Evolutionary conservation across 2,329 filamentous ascomycete genomes (phyloP).

Genomic region (Beauveria sp.): DNA sequence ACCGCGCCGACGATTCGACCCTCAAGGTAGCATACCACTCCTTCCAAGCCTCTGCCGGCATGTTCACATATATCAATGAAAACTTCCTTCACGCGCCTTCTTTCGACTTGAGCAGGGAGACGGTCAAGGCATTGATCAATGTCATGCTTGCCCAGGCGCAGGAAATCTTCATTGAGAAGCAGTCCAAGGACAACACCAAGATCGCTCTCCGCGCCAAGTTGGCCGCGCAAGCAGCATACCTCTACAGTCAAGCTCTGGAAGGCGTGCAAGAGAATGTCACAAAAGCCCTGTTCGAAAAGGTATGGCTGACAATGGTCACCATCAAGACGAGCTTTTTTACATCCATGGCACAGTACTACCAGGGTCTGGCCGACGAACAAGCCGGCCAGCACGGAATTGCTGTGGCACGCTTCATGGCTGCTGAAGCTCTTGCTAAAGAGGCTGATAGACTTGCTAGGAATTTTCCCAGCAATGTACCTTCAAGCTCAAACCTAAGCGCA

Average conservation of each 20-base stretch:
- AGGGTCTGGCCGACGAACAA: slow-evolving; percentile 85
- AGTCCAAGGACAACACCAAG: slow-evolving; percentile 88
- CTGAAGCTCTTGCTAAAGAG: slow-evolving; percentile 70
- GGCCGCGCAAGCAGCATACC: slow-evolving; percentile 78
- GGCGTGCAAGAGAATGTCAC: slow-evolving; percentile 88
- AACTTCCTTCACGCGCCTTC: slow-evolving; percentile 97
- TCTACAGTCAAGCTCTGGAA: slow-evolving; percentile 83
- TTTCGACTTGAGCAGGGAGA: slow-evolving; percentile 94
- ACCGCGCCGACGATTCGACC: slow-evolving; percentile 82
- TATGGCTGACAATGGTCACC: slow-evolving; percentile 80
- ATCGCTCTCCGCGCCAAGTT: slow-evolving; percentile 85
- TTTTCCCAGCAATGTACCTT: slow-evolving; percentile 72
- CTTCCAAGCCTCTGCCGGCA: slow-evolving; percentile 94
- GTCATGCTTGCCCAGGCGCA: slow-evolving; percentile 94
- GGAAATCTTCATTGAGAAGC: slow-evolving; percentile 96
- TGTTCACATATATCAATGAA: slow-evolving; percentile 99
- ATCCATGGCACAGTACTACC: slow-evolving; percentile 87
- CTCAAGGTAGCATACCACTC: slow-evolving; percentile 97
- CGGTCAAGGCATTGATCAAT: slow-evolving; percentile 86
- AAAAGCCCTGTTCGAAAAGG: slow-evolving; percentile 88
- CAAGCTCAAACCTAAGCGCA: slow-evolving; percentile 73
- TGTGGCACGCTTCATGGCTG: slow-evolving; percentile 73
- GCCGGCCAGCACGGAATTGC: slow-evolving; percentile 79
- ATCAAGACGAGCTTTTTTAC: slow-evolving; percentile 80
- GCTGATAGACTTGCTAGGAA: slow-evolving; percentile 67